These are phyloP conservation scores for Bremia lactucae DNA, from an alignment of 352 stramenopile species.

Conservation along the genomic window DNA sequence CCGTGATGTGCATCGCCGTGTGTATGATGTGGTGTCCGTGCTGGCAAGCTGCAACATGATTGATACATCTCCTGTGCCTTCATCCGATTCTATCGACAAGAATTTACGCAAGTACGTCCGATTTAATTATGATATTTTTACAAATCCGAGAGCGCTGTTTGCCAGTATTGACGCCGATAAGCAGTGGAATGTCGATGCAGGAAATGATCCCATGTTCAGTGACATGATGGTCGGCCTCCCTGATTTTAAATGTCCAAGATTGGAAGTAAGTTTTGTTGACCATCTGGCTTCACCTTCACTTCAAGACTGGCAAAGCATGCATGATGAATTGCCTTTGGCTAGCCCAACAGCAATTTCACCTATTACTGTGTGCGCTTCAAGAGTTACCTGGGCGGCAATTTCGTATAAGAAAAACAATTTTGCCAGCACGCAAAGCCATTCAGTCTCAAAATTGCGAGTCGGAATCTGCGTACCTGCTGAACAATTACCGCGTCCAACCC, in stretches of 20 bases:
- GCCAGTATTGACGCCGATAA: slow-evolving; percentile 3
- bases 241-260: slow-evolving; percentile 1
- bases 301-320: slow-evolving; percentile 7
- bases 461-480: not conserved
- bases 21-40: slow-evolving; percentile 64
- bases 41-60: slow-evolving; percentile 46
- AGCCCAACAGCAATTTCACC: slow-evolving; percentile 1
- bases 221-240: not conserved
- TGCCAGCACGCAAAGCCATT: not conserved
- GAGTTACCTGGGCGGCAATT: not conserved
- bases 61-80: slow-evolving; percentile 8
- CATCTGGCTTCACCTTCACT: slow-evolving; percentile 8
- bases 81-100: slow-evolving; percentile 13
- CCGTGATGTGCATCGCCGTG: slow-evolving; percentile 38
- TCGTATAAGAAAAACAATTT: not conserved
- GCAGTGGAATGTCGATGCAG: slow-evolving; percentile 1
- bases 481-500: slow-evolving; percentile 3
- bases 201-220: not conserved
- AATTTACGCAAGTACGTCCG: slow-evolving; percentile 32
- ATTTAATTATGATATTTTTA: slow-evolving; percentile 55
- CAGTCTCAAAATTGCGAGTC: not conserved
- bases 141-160: slow-evolving; percentile 19
- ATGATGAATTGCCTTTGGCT: not conserved
- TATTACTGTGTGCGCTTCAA: not conserved
- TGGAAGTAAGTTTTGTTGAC: not conserved